Base-by-base conservation (phyloP, 2,329 filamentous ascomycete genomes). In the Fusarium circinatum region DNA sequence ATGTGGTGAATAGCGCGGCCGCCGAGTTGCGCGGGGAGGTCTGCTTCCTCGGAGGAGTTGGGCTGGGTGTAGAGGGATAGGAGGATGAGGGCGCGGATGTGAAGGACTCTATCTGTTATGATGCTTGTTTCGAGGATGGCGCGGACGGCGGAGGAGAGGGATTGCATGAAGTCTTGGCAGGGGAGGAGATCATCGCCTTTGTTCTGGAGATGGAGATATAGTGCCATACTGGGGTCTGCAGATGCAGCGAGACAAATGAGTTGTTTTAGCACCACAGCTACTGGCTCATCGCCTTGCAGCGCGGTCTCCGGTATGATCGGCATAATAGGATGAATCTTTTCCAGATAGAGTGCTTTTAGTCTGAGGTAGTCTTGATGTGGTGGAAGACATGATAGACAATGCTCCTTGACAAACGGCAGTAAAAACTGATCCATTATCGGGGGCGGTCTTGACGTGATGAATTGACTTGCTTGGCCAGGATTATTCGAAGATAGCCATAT, bases 51-150 rank as follows among this genome's bases (percentile, higher is more conserved):
- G 4, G 86, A 82, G 49, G 83, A 84, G 9, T 84, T 84, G 1
- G 88, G 87, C 66, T 91, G 89, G n/a, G 86, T 86, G 73, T 89
- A 91, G n/a, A 91, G 81, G 0, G 89, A 89, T 24, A 90, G 78
- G 54, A 90, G 84, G 32, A 85, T 83, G 12, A 89, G 82, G 20
- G 87, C 83, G 34, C 88, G 87, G 41, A 89, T 88, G 52, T 89
- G 84, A 34, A 89, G 81, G 11, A 90, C 83, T n/a, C 87, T 83
- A 70, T 90, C 86, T 1, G 84, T 82, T 13, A 90, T 85, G 47
- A 90, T 78, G 20, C 86, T 87, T 10, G 88, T 86, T 59, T 89
- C 88, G 6, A 90, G 79, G 3, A 86, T 84, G 1, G 84, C 83
- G 14, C 86, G 81, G 6, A 89, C 82, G 1, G 87, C 85, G 2